phyloP scores from a whole-genome alignment of 2,329 filamentous ascomycete species.

The Colletotrichum tofieldiae region DNA sequence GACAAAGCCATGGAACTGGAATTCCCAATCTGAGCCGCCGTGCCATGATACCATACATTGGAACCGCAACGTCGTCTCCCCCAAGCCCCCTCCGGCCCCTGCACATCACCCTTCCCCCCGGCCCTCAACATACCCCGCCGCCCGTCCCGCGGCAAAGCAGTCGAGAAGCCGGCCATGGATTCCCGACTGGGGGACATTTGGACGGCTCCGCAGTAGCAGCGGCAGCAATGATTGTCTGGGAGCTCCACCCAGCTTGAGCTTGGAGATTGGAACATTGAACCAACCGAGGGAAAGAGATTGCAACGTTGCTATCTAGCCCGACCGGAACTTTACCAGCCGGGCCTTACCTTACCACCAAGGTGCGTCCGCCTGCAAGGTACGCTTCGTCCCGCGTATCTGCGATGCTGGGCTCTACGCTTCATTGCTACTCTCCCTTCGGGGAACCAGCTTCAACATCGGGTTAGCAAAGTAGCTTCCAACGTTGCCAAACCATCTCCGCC shows the following conservation, averaged over 20 bases:
- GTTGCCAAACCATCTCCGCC: neutral
- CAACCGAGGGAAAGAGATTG: constrained; percentile 5
- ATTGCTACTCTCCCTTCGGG: neutral
- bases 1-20: no score
- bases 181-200: neutral
- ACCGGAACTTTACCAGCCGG: neutral
- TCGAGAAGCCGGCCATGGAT: neutral
- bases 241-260: neutral
- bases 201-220: neutral
- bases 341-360: neutral
- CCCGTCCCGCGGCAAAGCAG: neutral
- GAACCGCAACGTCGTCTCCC: neutral
- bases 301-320: constrained; percentile 17
- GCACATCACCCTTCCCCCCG: neutral
- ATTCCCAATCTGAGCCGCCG: neutral
- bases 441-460: neutral
- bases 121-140: neutral
- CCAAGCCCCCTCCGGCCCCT: neutral
- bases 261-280: neutral
- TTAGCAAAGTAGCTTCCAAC: neutral
- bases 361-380: neutral
- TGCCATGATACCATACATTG: neutral
- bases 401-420: no score
- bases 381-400: neutral
- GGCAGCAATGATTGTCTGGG: neutral